These are phyloP conservation scores for Hanseniaspora vineae DNA, from an alignment of 805 yeast genomes.

Conservation along the genomic window DNA sequence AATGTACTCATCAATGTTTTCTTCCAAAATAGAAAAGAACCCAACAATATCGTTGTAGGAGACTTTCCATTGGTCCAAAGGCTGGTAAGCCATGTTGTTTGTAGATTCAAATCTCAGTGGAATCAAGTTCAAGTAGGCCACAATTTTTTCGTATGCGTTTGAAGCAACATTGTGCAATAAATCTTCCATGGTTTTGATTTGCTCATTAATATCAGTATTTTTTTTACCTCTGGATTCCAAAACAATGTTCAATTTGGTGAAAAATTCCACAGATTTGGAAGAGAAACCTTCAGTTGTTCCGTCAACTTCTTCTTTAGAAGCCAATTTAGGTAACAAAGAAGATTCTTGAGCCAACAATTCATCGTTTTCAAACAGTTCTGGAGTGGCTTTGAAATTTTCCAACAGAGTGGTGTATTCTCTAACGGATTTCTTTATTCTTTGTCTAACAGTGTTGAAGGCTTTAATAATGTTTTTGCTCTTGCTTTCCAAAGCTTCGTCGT, in stretches of 20 bases:
- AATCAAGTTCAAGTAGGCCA: constrained; percentile 66
- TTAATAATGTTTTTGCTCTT: constrained; percentile 77
- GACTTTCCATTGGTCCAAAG: constrained; percentile 67
- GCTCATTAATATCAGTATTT: constrained; percentile 74
- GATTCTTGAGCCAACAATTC: constrained; percentile 16
- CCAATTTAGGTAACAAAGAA: too few relatives aligned
- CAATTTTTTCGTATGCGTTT: constrained; percentile 61
- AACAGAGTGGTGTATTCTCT: constrained; percentile 56
- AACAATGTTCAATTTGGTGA: constrained; percentile 59
- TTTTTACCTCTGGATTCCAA: constrained; percentile 92
- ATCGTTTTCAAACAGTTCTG: constrained; percentile 54
- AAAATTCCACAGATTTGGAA: constrained; percentile 30
- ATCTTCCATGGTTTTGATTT: constrained; percentile 56
- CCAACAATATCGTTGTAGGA: constrained; percentile 48
- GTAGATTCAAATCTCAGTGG: constrained; percentile 81
- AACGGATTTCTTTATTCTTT: constrained; percentile 69
- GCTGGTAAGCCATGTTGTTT: constrained; percentile 55
- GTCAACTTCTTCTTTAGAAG: too few relatives aligned
- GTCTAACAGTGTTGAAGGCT: constrained; percentile 77
- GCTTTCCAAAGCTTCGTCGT: constrained; percentile 43
- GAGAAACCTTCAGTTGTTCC: constrained; percentile 9
- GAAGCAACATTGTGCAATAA: constrained; percentile 35
- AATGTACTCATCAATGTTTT: constrained; percentile 41
- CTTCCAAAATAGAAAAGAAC: constrained; percentile 59
- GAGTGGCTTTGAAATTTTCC: constrained; percentile 48